Base-by-base conservation (phyloP, 306 rosid genomes). In the Echinosophora koreensis region DNA sequence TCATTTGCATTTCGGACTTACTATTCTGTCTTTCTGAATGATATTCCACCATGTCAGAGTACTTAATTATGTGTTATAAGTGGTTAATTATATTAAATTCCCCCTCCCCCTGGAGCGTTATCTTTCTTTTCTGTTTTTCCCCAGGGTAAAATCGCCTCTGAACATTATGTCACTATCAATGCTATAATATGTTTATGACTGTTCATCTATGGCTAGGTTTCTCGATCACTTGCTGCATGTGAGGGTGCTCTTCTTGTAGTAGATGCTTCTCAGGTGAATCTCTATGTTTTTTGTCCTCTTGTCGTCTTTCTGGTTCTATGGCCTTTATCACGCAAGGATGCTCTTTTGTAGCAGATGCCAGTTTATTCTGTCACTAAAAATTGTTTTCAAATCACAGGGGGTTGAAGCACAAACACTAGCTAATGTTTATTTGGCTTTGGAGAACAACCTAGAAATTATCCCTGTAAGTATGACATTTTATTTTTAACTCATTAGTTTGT, bases 371-470 rank as follows among this genome's bases (percentile, higher is more conserved):
- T 67, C 57, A 27, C 68, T 38, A 52, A 44, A 52, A 17, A 27
- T 8, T 80, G 35, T 72, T 78, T 76, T 66, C 61, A 15, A 75
- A 49, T 85, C 56, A 41, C 83, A 92, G 97, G 98, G 98, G 16
- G 97, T 94, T 64, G 97, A 94, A 81, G 98, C 98, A 9, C 98
- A 94, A 71, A 94, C 98, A 1, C 84, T 94, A 58, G 98, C 98
- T 10, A 94, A 94, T 84, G 98, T 94, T 64, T 94, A 94, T 82
- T 81, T 94, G 86, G 98, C 98, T 9, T 59, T 94, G 83, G 97
- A 92, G 77, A 94, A 86, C 76, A 89, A 94, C 83, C 81, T 94
- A 51, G 98, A 94, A 69, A 86, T 94, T 74, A 87, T 94, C 73
- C 97, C 96, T 16, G 98, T 92, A 88, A 84, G 97, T 80, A 58